Evolutionary conservation across 192 early-diverging fungal species (phyloP).

Genomic region (Linnemannia exigua): DNA sequence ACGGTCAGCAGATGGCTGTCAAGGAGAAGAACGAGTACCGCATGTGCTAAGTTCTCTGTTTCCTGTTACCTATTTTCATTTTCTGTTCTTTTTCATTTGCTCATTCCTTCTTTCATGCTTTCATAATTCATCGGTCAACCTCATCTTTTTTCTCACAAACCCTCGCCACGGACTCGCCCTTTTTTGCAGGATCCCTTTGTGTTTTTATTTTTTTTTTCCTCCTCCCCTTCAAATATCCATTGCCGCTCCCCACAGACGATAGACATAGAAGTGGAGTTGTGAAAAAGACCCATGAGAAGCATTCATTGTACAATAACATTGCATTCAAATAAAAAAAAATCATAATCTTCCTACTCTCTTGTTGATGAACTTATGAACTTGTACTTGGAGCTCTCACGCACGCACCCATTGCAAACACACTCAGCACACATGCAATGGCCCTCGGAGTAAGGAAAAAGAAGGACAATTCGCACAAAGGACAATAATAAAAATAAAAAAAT

Average conservation of each 20-base stretch:
- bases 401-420: no score
- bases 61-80: background rate
- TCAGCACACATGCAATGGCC: no score
- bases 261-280: background rate
- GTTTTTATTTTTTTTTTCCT: conserved; percentile 10
- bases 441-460: no score
- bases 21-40: conserved; percentile 62
- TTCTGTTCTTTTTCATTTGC: no score
- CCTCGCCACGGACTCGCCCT: background rate
- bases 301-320: conserved; percentile 21
- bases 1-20: conserved; percentile 41
- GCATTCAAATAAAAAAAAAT: conserved; percentile 19
- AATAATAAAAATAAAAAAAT: no score
- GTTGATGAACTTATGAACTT: no score
- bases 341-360: background rate
- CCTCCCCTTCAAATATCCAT: background rate
- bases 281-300: conserved; percentile 13
- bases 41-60: conserved; percentile 50
- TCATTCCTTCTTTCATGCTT: background rate
- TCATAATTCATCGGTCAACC: conserved; percentile 5
- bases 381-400: background rate
- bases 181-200: background rate
- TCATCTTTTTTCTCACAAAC: conserved; percentile 4
- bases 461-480: no score
- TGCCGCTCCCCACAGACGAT: background rate